A percentile compares a stretch with the other conserved stretches of the same genome.
Conservation (phyloP, 257 asterid species). For the Coffea canephora region DNA sequence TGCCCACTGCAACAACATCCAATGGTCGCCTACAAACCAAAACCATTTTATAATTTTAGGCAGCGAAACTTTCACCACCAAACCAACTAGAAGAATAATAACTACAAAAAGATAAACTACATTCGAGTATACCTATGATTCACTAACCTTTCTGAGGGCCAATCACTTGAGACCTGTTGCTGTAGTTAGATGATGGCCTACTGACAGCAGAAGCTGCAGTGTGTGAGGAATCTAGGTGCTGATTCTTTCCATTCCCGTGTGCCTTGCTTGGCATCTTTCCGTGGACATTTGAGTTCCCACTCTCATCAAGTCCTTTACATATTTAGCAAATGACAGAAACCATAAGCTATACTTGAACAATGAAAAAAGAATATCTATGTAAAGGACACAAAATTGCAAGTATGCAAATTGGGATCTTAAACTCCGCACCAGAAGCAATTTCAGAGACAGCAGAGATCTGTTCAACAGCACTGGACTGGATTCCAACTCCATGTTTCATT, state of each 20-base stretch:
- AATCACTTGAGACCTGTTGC: conserved; percentile 58
- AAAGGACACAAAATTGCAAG: neutral
- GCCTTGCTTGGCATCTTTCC: conserved; percentile 43
- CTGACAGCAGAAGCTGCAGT: conserved; percentile 48
- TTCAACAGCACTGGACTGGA: conserved; percentile 13
- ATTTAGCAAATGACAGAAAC: conserved; percentile 21
- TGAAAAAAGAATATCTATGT: neutral
- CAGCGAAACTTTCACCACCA: conserved; percentile 6
- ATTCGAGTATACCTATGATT: neutral
- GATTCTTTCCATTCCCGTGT: conserved; percentile 55
- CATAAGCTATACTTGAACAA: conserved; percentile 10
- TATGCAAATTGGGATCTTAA: neutral
- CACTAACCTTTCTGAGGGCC: conserved; percentile 67
- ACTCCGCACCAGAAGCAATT: conserved; percentile 28
- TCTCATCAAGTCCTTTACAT: conserved; percentile 42
- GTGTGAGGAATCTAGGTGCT: conserved; percentile 44
- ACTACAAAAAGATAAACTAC: conserved; percentile 11
- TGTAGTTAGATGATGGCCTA: conserved; percentile 74
- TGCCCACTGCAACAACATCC: conserved; percentile 14
- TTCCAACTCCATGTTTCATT: conserved; percentile 15
- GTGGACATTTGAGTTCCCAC: conserved; percentile 37
- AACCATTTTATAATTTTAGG: conserved; percentile 8
- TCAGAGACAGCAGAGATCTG: conserved; percentile 14
- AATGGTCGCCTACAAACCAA: conserved; percentile 11
- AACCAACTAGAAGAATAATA: conserved; percentile 12